phyloP scores from a whole-genome alignment of 106 monocot genomes.

The Dioscorea alata region DNA sequence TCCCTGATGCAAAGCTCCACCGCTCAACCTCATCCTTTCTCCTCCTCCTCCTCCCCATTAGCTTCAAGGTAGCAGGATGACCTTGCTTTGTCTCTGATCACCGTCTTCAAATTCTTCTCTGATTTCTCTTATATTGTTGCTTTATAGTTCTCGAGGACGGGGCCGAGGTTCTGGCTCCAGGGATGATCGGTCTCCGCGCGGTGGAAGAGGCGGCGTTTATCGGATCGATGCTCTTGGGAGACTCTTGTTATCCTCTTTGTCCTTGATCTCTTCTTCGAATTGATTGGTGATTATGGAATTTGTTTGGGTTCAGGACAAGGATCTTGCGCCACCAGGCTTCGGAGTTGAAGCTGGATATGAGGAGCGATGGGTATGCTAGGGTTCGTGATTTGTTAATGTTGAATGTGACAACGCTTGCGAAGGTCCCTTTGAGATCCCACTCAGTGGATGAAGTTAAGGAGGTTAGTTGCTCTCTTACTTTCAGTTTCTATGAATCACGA shows the following conservation, averaged over 20 bases:
- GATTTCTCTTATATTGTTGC: not conserved
- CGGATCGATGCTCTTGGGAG: slow-evolving; percentile 64
- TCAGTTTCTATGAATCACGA: not conserved
- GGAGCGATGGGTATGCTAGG: slow-evolving; percentile 61
- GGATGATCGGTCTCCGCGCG: slow-evolving; percentile 7
- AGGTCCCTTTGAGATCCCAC: slow-evolving; percentile 59
- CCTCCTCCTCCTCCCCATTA: slow-evolving; percentile 13
- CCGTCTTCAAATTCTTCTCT: slow-evolving; percentile 1
- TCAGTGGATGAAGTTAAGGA: slow-evolving; percentile 60
- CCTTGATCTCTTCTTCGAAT: not conserved
- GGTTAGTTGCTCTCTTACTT: slow-evolving; percentile 18
- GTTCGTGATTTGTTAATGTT: slow-evolving; percentile 44
- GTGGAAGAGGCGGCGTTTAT: slow-evolving; percentile 15
- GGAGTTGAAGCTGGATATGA: slow-evolving; percentile 54
- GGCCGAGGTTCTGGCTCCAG: slow-evolving; percentile 9
- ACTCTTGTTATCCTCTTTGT: slow-evolving; percentile 28
- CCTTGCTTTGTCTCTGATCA: no score
- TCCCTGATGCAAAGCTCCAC: slow-evolving; percentile 18
- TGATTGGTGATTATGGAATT: not conserved
- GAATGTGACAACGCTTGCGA: slow-evolving; percentile 55
- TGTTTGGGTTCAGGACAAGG: slow-evolving; percentile 33
- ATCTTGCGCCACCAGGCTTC: slow-evolving; percentile 66
- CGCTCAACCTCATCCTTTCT: slow-evolving; percentile 7
- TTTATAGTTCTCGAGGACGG: slow-evolving; percentile 23
- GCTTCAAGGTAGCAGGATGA: slow-evolving; percentile 10